Conservation (phyloP, 495 filamentous ascomycete genomes). For the Lasiosphaeris hirsuta region DNA sequence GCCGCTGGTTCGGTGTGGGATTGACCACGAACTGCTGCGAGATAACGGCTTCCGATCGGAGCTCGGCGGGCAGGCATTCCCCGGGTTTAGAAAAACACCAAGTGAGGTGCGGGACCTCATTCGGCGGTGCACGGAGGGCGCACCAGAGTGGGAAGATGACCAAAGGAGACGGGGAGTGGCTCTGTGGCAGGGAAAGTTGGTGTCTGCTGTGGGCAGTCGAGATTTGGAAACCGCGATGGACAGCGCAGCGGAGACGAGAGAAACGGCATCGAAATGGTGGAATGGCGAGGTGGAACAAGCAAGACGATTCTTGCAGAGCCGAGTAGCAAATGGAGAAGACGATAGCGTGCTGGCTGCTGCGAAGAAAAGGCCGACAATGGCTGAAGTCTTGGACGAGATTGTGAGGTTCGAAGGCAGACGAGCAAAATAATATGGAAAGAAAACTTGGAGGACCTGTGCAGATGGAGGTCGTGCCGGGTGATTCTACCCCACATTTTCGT, state of each 20-base stretch:
- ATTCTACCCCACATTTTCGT: neutral
- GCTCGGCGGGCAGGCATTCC: constrained; percentile 17
- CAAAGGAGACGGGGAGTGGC: constrained; percentile 5
- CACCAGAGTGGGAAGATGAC: constrained; percentile 19
- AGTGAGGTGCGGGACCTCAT: constrained; percentile 19
- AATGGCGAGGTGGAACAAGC: neutral
- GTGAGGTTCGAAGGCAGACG: neutral
- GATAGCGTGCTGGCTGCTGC: neutral
- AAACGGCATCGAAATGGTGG: neutral
- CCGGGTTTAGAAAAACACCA: constrained; percentile 22
- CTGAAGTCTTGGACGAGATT: neutral
- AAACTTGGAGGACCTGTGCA: too few species aligned
- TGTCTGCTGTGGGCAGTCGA: neutral
- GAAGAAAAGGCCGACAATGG: neutral
- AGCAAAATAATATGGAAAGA: neutral
- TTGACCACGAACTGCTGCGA: constrained; percentile 24
- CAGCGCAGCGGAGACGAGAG: neutral
- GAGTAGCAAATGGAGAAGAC: neutral
- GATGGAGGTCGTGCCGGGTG: neutral
- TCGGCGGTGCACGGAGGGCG: constrained; percentile 26
- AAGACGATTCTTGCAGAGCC: neutral
- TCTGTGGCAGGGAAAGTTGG: constrained; percentile 8
- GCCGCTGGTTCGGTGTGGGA: constrained; percentile 22
- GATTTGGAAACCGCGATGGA: neutral
- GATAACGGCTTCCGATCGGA: constrained; percentile 7